phyloP scores from a whole-genome alignment of 1,284 basidiomycete genomes.

The Cutaneotrichosporon sp. region DNA sequence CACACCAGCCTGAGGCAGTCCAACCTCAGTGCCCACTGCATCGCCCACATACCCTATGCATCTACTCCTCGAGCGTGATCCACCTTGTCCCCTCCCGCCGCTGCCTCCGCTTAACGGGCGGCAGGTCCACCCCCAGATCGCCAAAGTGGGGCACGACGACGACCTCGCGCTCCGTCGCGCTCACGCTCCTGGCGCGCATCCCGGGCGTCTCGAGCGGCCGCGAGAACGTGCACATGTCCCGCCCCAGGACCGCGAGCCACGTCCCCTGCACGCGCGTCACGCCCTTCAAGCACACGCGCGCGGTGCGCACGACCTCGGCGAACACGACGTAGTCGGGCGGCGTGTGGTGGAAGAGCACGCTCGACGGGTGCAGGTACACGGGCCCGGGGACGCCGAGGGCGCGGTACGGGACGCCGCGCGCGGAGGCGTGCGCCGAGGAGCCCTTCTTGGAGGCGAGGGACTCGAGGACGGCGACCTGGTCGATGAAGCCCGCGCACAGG shows the following conservation, averaged over 20 bases:
- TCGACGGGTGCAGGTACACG: slow-evolving; percentile 92
- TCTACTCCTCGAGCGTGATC: slow-evolving; percentile 46
- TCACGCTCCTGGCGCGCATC: slow-evolving; percentile 17
- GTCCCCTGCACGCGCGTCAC: slow-evolving; percentile 82
- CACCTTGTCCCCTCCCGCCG: slow-evolving; percentile 52
- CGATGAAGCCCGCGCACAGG: slow-evolving; percentile 86
- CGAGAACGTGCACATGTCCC: slow-evolving; percentile 80
- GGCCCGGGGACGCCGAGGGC: slow-evolving; percentile 81
- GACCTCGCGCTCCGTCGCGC: slow-evolving; percentile 51
- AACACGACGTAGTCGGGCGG: slow-evolving; percentile 90
- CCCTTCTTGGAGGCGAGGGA: slow-evolving; percentile 66
- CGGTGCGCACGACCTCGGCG: slow-evolving; percentile 75
- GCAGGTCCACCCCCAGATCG: slow-evolving; percentile 78
- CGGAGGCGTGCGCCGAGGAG: slow-evolving; percentile 67
- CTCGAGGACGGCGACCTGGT: slow-evolving; percentile 91
- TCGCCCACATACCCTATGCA: too few relatives aligned
- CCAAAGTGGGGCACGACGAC: slow-evolving; percentile 80
- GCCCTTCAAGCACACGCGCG: slow-evolving; percentile 78
- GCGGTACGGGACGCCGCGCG: slow-evolving; percentile 79
- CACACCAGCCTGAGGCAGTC: too few relatives aligned
- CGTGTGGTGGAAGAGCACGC: slow-evolving; percentile 66
- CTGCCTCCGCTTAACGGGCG: slow-evolving; percentile 64
- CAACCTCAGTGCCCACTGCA: too few relatives aligned
- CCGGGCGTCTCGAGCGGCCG: slow-evolving; percentile 73
- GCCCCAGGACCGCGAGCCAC: slow-evolving; percentile 83